Evolutionary conservation across 495 filamentous ascomycete species (phyloP).

Genomic region (Aspergillus olivimuriae): DNA sequence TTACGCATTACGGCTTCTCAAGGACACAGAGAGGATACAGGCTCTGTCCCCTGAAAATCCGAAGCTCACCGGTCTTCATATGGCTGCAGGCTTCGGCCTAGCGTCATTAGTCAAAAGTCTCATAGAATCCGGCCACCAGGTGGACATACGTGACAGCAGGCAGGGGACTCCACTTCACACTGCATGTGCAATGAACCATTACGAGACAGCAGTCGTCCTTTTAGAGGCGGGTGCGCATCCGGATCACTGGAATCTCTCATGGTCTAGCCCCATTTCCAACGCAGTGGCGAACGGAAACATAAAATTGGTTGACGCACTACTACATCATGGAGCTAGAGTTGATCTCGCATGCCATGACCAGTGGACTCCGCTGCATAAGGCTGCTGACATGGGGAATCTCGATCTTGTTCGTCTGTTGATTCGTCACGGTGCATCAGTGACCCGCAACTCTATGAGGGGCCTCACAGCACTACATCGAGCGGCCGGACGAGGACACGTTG

Average conservation of each 20-base stretch:
- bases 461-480: conserved; percentile 7
- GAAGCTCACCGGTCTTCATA: conserved; percentile 2
- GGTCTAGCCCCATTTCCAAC: neutral
- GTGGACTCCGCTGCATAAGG: conserved; percentile 4
- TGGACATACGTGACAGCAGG: neutral
- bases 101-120: neutral
- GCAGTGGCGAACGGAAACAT: neutral
- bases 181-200: neutral
- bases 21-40: neutral
- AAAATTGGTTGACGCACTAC: neutral
- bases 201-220: neutral
- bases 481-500: conserved; percentile 3
- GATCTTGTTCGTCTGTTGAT: conserved; percentile 2
- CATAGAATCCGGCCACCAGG: neutral
- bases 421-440: neutral
- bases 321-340: neutral
- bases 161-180: neutral
- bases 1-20: conserved; percentile 1
- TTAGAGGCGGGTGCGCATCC: neutral
- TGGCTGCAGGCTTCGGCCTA: conserved; percentile 4
- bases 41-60: conserved; percentile 2
- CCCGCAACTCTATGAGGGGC: neutral
- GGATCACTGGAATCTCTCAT: neutral
- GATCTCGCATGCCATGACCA: neutral
- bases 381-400: conserved; percentile 3